Base-by-base conservation (phyloP, 352 stramenopile species). In the Phytophthora podocarpi region DNA sequence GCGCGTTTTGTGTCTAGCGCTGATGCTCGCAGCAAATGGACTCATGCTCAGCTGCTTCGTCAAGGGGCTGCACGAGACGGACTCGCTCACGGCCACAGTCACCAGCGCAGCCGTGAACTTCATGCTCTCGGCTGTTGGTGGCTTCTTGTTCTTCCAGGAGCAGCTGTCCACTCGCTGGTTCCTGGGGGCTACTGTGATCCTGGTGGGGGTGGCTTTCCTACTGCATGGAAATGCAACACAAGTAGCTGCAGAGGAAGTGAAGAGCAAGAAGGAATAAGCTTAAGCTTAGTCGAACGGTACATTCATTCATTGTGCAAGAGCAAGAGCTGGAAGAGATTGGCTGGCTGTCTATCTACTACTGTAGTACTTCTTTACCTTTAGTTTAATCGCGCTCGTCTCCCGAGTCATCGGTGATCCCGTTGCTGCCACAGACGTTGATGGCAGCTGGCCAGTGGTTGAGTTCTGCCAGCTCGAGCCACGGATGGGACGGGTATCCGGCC, bases 21-120 rank as follows among this genome's bases (percentile, higher is more conserved):
- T 90, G 12, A 95, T 95, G 86, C 71, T 95, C 32, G 65, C 52
- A 13, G 77, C 73, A 8, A 93, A 95, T 48, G 77, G 67, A 0
- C 46, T 91, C 40, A 95, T 95, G 86, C 76, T 95, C 45, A 77
- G 67, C 60, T 93, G 72, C 67, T 95, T 95, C 42, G 81, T 95
- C 53, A 82, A 88, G 21, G 84, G 84, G 0, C 61, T 95, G 1
- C 86, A 95, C 34, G 84, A 93, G 66, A 93, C 86, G 12, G 86
- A 95, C 68, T 95, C 86, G 16, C 78, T 95, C 18, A 95, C 86
- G 1, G 84, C 86, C 8, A 95, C 86, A 1, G 82, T 95, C 67
- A 93, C 86, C 4, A 93, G 84, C 43, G 78, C 85, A 5, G 74
- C 84, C 2, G 73, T 85, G 35, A 95, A 95, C 71, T 95, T 95